These are phyloP conservation scores for Avicennia marina DNA, from an alignment of 257 asterid genomes.

Conservation along the genomic window DNA sequence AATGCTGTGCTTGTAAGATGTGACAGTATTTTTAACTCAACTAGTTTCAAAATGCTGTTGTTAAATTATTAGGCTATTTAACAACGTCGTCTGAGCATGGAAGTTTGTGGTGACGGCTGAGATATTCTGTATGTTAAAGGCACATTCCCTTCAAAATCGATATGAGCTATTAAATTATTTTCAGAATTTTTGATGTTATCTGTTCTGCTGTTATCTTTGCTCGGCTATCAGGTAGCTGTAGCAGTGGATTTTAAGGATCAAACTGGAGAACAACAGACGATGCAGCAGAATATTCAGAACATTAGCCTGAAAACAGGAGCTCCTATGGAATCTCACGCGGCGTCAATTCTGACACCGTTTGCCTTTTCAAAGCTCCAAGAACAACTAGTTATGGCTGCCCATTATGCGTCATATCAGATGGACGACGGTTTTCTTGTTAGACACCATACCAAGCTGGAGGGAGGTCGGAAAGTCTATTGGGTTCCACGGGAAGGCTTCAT, in stretches of 20 bases:
- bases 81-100: too few relatives aligned
- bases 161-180: too few relatives aligned
- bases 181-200: neutral
- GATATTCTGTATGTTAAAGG: too few relatives aligned
- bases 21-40: too few relatives aligned
- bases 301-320: constrained; percentile 93
- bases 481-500: constrained; percentile 77
- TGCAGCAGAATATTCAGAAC: constrained; percentile 96
- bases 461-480: constrained; percentile 92
- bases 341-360: constrained; percentile 79
- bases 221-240: constrained; percentile 67
- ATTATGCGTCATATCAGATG: constrained; percentile 81
- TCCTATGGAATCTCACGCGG: constrained; percentile 99
- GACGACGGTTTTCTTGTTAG: constrained; percentile 79
- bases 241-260: constrained; percentile 92
- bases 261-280: constrained; percentile 90
- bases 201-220: neutral
- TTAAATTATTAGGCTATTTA: too few relatives aligned
- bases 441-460: constrained; percentile 91
- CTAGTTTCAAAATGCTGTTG: too few relatives aligned
- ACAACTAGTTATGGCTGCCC: constrained; percentile 86
- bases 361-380: constrained; percentile 96
- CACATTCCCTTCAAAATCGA: too few relatives aligned
- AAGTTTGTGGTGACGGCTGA: too few relatives aligned
- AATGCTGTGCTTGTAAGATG: too few relatives aligned